Conservation (phyloP, 345 rosid species). For the Aquilaria malaccensis region DNA sequence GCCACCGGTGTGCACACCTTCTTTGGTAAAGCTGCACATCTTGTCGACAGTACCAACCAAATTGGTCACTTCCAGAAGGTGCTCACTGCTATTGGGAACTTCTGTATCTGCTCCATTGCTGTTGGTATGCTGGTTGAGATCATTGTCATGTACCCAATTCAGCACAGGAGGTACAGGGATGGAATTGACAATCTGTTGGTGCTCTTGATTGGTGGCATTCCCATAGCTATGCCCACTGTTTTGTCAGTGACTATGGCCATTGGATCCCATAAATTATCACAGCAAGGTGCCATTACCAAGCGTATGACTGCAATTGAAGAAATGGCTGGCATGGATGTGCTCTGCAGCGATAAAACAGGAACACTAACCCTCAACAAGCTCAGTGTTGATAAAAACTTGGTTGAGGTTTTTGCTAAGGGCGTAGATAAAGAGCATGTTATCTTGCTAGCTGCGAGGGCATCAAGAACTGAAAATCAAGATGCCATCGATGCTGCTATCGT, state of each 20-base stretch:
- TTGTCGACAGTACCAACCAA: slow-evolving; percentile 80
- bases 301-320: slow-evolving; percentile 93
- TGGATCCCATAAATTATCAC: slow-evolving; percentile 69
- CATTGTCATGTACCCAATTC: slow-evolving; percentile 81
- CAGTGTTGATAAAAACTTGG: slow-evolving; percentile 60
- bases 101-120: slow-evolving; percentile 74
- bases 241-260: slow-evolving; percentile 87
- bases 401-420: slow-evolving; percentile 67
- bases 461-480: slow-evolving; percentile 85
- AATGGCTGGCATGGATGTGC: slow-evolving; percentile 93
- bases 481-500: slow-evolving; percentile 89
- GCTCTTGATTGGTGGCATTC: slow-evolving; percentile 87
- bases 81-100: slow-evolving; percentile 78
- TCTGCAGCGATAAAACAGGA: slow-evolving; percentile 87
- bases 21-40: slow-evolving; percentile 91
- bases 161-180: slow-evolving; percentile 50
- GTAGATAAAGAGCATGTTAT: slow-evolving; percentile 59
- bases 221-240: slow-evolving; percentile 86
- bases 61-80: slow-evolving; percentile 87
- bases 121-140: slow-evolving; percentile 60
- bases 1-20: slow-evolving; percentile 88
- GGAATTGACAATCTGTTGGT: slow-evolving; percentile 84
- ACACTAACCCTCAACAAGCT: slow-evolving; percentile 80
- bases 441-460: slow-evolving; percentile 76
- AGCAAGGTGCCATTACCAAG: slow-evolving; percentile 88